Evolutionary conservation across 2,329 filamentous ascomycete species (phyloP), one percentile per base, ranked within the genome.

Genomic region (Botrytis elliptica): DNA sequence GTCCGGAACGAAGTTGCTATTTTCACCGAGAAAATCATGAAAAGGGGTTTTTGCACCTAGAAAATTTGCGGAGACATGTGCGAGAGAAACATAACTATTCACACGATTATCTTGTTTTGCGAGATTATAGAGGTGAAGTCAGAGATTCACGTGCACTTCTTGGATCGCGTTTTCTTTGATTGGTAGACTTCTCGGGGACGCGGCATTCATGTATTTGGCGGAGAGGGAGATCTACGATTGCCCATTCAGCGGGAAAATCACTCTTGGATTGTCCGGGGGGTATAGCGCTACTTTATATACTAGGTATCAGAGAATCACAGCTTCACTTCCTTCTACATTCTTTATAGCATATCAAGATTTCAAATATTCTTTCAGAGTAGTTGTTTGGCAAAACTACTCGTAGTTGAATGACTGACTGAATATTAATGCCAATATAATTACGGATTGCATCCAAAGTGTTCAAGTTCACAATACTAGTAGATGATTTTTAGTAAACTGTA

Each of bases 31-130:
- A n/a, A 12, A 0, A 7, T 7, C 3, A n/a, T 14, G 0, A 2
- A 6, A 3, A 2, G 1, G 25, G 49, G 25, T n/a, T 52, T 14
- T 2, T 0, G 49, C 1, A 3, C 33, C 33, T 33, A 33, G 33
- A 0, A n/a, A 3, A n/a, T 4, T 52, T 12, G 49, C 22, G 25
- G 3, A 6, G 5, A 16, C 49, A 52, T n/a, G 4, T 52, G 49
- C 5, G 0, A n/a, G 5, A 1, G 1, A 25, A 1, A 1, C 49
- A 52, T 52, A 7, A 16, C 12, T 52, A n/a, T n/a, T 4, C 49
- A n/a, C 0, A 7, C 14, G 0, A n/a, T n/a, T n/a, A 10, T 52
- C 0, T 0, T 14, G 5, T 52, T n/a, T n/a, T 7, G 1, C 5
- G 0, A 14, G n/a, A 4, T 25, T 52, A 52, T 55, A n/a, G 12